Base-by-base conservation (phyloP, 768 basidiomycete species). In the Favolaschia claudopus region DNA sequence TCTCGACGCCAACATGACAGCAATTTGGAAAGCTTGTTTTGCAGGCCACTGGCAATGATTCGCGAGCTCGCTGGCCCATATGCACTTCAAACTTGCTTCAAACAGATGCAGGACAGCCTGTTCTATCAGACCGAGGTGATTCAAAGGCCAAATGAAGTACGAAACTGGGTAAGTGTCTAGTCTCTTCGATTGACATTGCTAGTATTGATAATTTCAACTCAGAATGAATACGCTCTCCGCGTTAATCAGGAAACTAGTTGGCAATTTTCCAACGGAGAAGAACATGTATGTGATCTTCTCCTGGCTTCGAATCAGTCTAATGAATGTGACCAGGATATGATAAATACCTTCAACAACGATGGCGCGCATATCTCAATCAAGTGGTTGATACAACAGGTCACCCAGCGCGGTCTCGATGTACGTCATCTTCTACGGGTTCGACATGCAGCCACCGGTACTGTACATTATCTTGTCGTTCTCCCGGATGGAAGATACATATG, bases 21-120 rank as follows among this genome's bases (percentile, higher is more conserved):
- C 1, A 51, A 57, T 19, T 68, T 76, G 38, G 75, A 77, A 40
- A 29, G 55, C 20, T 58, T 74, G 0, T 78, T 75, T 54, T 50
- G 60, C 0, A 60, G 50, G 12, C 67, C 69, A 2, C 58, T 77
- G 7, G 37, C 33, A 19, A 48, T 72, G 1, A 29, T 76, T 9
- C 57, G 69, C 13, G 34, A 69, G 12, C 48, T 70, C 62, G 68
- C 55, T 22, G 74, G 74, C 2, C 72, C 74, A 1, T 75, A 62
- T 51, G 73, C 73, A 1, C 50, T 76, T 1, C 66, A 76, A 38
- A 68, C n/a, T 6, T 66, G 63, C 39, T 75, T 59, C 40, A 48
- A 60, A 19, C 64, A 78, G 40, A 77, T 78, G 74, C 55, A 71
- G 49, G 14, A 63, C 14, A 70, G 70, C 32, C 28, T 75, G 20